Conservation (phyloP, 306 rosid species). For the Ammopiptanthus mongolicus region DNA sequence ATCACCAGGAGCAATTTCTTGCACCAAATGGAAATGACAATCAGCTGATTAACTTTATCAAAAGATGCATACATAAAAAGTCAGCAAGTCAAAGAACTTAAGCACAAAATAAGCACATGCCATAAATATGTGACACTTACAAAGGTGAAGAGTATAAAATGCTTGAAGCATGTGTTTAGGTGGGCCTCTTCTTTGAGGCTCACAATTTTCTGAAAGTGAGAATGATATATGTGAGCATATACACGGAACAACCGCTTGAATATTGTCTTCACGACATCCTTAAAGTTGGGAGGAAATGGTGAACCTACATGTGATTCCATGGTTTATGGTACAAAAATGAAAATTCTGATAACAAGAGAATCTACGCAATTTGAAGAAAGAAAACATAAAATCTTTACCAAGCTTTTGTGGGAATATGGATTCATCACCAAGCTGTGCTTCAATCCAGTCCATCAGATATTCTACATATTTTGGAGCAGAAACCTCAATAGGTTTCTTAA, state of each 20-base stretch:
- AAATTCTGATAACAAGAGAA: neutral
- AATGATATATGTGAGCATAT: constrained; percentile 97
- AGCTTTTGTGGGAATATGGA: constrained; percentile 98
- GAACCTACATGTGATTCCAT: constrained; percentile 53
- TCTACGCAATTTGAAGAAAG: neutral
- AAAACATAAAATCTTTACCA: constrained; percentile 42
- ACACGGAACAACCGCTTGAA: constrained; percentile 95
- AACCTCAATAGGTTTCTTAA: constrained; percentile 97
- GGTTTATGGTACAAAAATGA: neutral
- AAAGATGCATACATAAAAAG: neutral
- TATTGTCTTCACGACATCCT: constrained; percentile 97
- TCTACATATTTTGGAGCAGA: constrained; percentile 99
- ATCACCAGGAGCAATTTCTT: constrained; percentile 4
- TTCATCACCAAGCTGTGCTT: constrained; percentile 95
- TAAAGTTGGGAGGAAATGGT: constrained; percentile 87
- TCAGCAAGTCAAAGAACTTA: neutral
- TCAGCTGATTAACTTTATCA: neutral
- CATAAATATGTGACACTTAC: constrained; percentile 44
- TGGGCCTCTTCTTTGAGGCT: constrained; percentile 99
- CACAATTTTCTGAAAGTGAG: constrained; percentile 98
- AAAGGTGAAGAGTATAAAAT: constrained; percentile 94
- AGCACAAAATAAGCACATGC: neutral
- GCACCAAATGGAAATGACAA: neutral
- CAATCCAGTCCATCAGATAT: constrained; percentile 99
- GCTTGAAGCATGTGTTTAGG: constrained; percentile 99